A percentile compares a stretch with the other conserved stretches of the same genome.
phyloP scores from a whole-genome alignment of 140 eudicot genomes.

The Anethum foeniculum region DNA sequence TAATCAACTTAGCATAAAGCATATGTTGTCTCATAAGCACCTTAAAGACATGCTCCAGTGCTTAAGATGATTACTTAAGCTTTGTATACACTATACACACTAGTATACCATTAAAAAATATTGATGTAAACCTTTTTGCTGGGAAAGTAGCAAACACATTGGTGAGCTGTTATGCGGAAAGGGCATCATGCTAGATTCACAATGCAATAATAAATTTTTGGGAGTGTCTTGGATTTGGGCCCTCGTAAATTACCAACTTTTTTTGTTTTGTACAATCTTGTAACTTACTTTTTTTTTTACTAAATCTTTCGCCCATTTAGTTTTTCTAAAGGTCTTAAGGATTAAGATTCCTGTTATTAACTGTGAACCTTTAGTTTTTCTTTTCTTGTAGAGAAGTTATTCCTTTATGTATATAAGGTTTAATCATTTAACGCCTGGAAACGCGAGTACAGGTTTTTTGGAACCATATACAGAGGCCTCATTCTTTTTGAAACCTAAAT shows the following conservation, averaged over 20 bases:
- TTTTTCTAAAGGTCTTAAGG: too few relatives aligned
- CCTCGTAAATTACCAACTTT: not conserved
- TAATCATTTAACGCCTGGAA: not conserved
- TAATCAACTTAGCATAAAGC: not conserved
- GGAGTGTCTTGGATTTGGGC: not conserved
- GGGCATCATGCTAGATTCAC: not conserved
- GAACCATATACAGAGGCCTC: not conserved
- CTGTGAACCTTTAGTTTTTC: not conserved
- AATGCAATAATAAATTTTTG: not conserved
- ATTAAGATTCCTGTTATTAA: not conserved
- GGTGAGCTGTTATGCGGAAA: not conserved
- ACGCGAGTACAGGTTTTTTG: not conserved
- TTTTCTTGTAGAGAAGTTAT: not conserved
- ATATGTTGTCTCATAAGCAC: not conserved
- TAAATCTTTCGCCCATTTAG: not conserved
- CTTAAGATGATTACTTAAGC: not conserved
- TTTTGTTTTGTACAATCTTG: not conserved
- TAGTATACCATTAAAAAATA: not conserved
- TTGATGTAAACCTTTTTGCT: not conserved
- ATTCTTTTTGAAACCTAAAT: not conserved
- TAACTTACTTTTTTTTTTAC: not conserved
- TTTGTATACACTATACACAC: not conserved
- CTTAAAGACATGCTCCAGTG: not conserved
- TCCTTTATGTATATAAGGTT: not conserved
- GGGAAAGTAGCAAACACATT: not conserved